Conservation (phyloP, 179 eudicot genomes). For the Spinacia oleracea region DNA sequence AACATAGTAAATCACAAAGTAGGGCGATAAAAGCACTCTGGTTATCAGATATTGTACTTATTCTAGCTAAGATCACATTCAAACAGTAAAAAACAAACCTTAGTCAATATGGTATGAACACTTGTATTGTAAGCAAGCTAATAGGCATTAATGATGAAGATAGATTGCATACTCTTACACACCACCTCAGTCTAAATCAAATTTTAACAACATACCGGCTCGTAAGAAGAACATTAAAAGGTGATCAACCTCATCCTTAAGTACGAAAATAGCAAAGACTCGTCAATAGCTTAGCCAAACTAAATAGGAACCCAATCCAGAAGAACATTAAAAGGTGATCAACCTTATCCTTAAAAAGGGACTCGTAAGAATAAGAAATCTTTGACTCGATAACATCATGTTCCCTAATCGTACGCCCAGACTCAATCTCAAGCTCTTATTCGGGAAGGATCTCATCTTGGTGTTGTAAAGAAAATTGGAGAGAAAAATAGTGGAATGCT, state of each 20-base stretch:
- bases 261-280: too few relatives aligned
- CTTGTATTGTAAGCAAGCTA: too few relatives aligned
- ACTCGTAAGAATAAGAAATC: neutral
- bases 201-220: neutral
- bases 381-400: neutral
- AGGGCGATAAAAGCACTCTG: neutral
- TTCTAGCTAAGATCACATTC: too few relatives aligned
- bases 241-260: too few relatives aligned
- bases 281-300: neutral
- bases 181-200: neutral
- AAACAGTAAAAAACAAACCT: too few relatives aligned
- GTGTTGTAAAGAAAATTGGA: too few relatives aligned
- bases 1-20: neutral
- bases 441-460: neutral
- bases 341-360: neutral
- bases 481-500: too few relatives aligned
- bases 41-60: too few relatives aligned
- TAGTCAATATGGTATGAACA: too few relatives aligned
- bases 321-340: neutral
- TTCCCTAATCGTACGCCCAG: neutral
- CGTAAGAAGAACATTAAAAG: too few relatives aligned
- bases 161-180: neutral
- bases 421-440: neutral
- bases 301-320: neutral
- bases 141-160: neutral